Evolutionary conservation across 768 basidiomycete genomes (phyloP).

Genomic region (Calocybe gangraenosa): DNA sequence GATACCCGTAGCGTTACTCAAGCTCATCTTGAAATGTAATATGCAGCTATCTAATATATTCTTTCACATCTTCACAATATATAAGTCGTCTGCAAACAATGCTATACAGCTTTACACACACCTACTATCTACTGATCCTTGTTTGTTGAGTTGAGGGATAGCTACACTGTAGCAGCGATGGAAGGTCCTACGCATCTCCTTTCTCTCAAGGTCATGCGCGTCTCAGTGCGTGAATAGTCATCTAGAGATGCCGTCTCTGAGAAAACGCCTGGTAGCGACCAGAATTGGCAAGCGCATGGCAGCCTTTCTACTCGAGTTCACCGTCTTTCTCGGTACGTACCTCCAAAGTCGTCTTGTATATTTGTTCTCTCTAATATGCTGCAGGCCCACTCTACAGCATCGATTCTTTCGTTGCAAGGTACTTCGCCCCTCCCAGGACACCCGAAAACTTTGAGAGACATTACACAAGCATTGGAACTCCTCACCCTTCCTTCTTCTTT

Average conservation of each 20-base stretch:
- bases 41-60: too few relatives aligned
- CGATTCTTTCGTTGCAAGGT: constrained; percentile 74
- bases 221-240: constrained; percentile 61
- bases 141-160: too few relatives aligned
- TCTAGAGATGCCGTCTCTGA: constrained; percentile 3
- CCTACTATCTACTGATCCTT: too few relatives aligned
- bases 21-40: too few relatives aligned
- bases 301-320: constrained; percentile 83
- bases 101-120: too few relatives aligned
- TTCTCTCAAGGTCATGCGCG: constrained; percentile 83
- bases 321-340: constrained; percentile 67
- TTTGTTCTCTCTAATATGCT: constrained; percentile 3
- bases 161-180: constrained; percentile 18
- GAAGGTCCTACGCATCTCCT: constrained; percentile 65
- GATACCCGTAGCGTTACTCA: too few relatives aligned
- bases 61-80: too few relatives aligned
- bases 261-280: constrained; percentile 51
- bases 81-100: too few relatives aligned
- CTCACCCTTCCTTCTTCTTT: constrained; percentile 81
- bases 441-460: constrained; percentile 80
- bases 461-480: constrained; percentile 74
- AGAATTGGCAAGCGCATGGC: constrained; percentile 70
- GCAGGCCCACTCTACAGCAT: constrained; percentile 69
- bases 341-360: not conserved
- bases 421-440: constrained; percentile 64